A percentile compares a stretch with the other conserved stretches of the same genome.
These are phyloP conservation scores for Pleomassaria siparia DNA, from an alignment of 2,329 filamentous ascomycete genomes.

Conservation along the genomic window DNA sequence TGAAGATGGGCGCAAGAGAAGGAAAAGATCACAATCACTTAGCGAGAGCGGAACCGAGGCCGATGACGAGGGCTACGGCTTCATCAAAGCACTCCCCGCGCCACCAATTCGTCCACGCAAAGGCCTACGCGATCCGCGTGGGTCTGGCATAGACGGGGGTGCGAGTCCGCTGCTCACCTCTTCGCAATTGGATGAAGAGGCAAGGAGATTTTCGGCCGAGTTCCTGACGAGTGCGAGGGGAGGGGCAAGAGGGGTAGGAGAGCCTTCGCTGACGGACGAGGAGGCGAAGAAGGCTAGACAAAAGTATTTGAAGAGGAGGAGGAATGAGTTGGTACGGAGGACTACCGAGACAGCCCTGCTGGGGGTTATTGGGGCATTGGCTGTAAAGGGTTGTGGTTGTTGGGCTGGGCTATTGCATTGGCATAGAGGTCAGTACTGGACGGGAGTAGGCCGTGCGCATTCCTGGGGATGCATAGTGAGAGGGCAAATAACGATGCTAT, in stretches of 20 bases:
- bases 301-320: conserved; percentile 80
- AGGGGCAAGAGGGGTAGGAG: conserved; percentile 15
- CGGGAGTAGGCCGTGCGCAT: too few species aligned
- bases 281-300: conserved; percentile 52
- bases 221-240: conserved; percentile 39
- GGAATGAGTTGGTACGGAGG: conserved; percentile 80
- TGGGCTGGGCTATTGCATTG: conserved; percentile 40
- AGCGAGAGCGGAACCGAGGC: conserved; percentile 95
- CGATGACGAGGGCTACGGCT: conserved; percentile 78
- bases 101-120: conserved; percentile 74
- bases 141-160: conserved; percentile 38
- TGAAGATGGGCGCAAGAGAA: conserved; percentile 27
- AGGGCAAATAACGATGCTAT: neutral
- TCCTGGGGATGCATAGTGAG: neutral
- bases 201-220: conserved; percentile 36
- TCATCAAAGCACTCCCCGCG: conserved; percentile 81
- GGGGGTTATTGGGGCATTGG: conserved; percentile 53
- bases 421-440: conserved; percentile 40
- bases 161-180: conserved; percentile 49
- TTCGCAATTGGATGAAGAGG: conserved; percentile 51
- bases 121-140: conserved; percentile 64
- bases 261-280: conserved; percentile 29
- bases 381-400: conserved; percentile 43
- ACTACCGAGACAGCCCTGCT: conserved; percentile 58
- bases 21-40: conserved; percentile 44